A percentile compares a stretch with the other conserved stretches of the same genome.
These are phyloP conservation scores for Ustilago curta DNA, from an alignment of 1,284 basidiomycete species.

Conservation along the genomic window DNA sequence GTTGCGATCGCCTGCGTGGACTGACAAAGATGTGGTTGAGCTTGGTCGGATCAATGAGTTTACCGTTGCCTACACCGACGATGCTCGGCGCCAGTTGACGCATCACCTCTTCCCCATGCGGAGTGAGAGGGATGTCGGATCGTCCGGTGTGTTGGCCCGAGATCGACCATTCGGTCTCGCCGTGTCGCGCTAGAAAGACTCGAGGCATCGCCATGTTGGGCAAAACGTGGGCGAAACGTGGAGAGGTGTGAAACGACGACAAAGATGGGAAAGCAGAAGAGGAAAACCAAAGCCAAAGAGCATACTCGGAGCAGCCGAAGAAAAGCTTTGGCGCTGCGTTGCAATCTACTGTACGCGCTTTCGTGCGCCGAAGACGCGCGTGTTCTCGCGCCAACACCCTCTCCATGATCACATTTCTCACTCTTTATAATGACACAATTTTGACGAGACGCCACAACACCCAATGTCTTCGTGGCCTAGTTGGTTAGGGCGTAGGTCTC, in stretches of 20 bases:
- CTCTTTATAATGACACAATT: not conserved
- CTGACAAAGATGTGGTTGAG: constrained; percentile 61
- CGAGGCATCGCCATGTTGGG: constrained; percentile 61
- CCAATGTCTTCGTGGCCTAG: constrained; percentile 45
- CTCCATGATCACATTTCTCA: too few relatives aligned
- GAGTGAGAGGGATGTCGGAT: constrained; percentile 63
- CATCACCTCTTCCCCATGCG: constrained; percentile 63
- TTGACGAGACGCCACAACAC: too few relatives aligned
- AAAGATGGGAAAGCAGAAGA: not conserved
- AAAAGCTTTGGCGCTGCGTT: too few relatives aligned
- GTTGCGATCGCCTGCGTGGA: constrained; percentile 56
- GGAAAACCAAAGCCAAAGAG: not conserved
- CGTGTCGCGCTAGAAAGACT: constrained; percentile 66
- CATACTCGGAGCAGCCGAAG: too few relatives aligned
- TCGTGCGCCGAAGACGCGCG: too few relatives aligned
- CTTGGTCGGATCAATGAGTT: constrained; percentile 57
- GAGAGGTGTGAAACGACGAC: not conserved
- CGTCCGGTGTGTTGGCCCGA: constrained; percentile 66
- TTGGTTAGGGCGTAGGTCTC: constrained; percentile 55
- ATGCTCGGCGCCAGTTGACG: constrained; percentile 57
- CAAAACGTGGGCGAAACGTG: constrained; percentile 12
- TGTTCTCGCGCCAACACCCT: too few relatives aligned
- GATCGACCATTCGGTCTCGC: constrained; percentile 68
- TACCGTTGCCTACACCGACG: constrained; percentile 53
- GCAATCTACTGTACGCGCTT: constrained; percentile 4